phyloP scores from a whole-genome alignment of 108 stramenopile species.

The Skeletonema tropicum region DNA sequence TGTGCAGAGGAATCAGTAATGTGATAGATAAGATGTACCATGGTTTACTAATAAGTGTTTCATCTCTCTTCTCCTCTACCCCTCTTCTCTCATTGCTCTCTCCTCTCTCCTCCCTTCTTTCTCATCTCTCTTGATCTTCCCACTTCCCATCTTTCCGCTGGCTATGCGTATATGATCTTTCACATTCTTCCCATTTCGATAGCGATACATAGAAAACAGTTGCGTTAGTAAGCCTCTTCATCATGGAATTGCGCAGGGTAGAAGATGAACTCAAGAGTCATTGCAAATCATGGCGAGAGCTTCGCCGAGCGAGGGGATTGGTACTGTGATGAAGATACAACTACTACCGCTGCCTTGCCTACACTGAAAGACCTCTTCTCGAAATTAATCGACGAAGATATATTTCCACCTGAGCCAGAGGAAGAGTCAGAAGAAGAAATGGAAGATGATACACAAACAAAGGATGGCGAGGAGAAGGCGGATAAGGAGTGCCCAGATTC shows the following conservation, averaged over 20 bases:
- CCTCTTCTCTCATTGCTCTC: not conserved
- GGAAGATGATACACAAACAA: not conserved
- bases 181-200: no score
- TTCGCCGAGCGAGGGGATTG: slow-evolving; percentile 31
- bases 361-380: slow-evolving; percentile 30
- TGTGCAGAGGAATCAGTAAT: not conserved
- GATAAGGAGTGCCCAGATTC: slow-evolving; percentile 15
- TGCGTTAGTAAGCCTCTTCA: not conserved
- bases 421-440: slow-evolving; percentile 13
- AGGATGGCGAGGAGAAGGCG: slow-evolving; percentile 6
- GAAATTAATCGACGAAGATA: slow-evolving; percentile 29
- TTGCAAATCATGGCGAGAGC: slow-evolving; percentile 46
- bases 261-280: slow-evolving; percentile 55
- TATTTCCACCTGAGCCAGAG: slow-evolving; percentile 22
- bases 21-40: not conserved
- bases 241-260: slow-evolving; percentile 66
- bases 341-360: slow-evolving; percentile 7
- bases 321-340: not conserved
- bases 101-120: no score
- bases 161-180: no score
- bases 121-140: not conserved
- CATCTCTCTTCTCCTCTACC: not conserved
- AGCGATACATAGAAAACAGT: no score
- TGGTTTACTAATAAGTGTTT: not conserved
- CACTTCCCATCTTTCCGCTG: no score